Evolutionary conservation across 2,329 filamentous ascomycete genomes (phyloP).

Genomic region (Amphichorda felina): DNA sequence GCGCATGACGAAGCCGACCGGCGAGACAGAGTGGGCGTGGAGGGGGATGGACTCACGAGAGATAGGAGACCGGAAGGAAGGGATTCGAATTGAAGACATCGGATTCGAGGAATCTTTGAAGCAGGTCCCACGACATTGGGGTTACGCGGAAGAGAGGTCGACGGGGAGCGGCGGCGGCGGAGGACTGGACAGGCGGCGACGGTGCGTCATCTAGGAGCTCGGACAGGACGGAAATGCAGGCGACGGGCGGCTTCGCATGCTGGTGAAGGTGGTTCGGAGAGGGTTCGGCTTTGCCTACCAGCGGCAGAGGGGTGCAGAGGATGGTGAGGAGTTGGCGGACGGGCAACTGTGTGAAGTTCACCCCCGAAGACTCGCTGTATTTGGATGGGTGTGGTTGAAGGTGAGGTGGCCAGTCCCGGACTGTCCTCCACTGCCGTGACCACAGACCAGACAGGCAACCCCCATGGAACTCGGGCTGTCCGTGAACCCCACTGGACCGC

Average conservation of each 20-base stretch:
- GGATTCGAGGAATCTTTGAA: constrained; percentile 84
- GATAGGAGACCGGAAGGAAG: constrained; percentile 78
- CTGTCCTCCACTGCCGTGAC: neutral
- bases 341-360: too few relatives aligned
- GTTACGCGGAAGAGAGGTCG: constrained; percentile 18
- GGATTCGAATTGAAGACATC: constrained; percentile 90
- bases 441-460: too few relatives aligned
- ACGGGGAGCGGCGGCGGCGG: constrained; percentile 1
- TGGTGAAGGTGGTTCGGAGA: neutral
- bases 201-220: constrained; percentile 3
- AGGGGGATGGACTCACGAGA: constrained; percentile 80
- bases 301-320: neutral
- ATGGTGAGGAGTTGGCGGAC: neutral
- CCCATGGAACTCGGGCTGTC: too few relatives aligned
- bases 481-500: too few relatives aligned
- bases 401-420: neutral
- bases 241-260: neutral
- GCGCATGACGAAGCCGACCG: constrained; percentile 2
- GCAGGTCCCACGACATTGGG: constrained; percentile 72
- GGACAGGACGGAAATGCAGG: neutral
- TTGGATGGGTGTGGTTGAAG: neutral
- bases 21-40: too few relatives aligned
- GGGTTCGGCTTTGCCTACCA: neutral
- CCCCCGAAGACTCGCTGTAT: neutral
- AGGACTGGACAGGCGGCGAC: constrained; percentile 1